These are phyloP conservation scores for Plasmodium blacklocki DNA, from an alignment of 169 alveolate genomes.

Conservation along the genomic window DNA sequence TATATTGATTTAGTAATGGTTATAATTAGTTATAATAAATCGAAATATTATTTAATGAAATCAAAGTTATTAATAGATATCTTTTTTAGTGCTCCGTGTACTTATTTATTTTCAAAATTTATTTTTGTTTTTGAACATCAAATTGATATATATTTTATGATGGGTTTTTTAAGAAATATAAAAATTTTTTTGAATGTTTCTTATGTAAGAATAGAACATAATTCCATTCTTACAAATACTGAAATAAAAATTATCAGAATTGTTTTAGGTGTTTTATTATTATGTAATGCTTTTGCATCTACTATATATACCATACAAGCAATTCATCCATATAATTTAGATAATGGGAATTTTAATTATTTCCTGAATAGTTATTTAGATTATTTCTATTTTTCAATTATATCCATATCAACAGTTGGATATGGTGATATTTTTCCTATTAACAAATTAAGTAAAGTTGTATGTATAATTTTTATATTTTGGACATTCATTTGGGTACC, in stretches of 20 bases:
- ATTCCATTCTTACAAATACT: conserved; percentile 49
- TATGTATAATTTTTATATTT: conserved; percentile 80
- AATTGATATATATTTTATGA: conserved; percentile 53
- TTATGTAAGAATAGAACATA: conserved; percentile 54
- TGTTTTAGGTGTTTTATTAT: conserved; percentile 54
- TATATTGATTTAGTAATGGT: conserved; percentile 61
- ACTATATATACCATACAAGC: conserved; percentile 68
- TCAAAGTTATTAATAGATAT: conserved; percentile 60
- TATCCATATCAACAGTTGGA: conserved; percentile 87
- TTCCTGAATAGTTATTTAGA: conserved; percentile 66
- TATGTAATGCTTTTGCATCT: conserved; percentile 74
- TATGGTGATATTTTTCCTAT: conserved; percentile 85
- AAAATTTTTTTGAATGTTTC: conserved; percentile 72
- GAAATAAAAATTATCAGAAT: conserved; percentile 70
- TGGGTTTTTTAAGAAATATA: conserved; percentile 58
- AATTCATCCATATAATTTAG: conserved; percentile 60
- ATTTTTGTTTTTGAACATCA: conserved; percentile 46
- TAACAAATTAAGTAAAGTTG: conserved; percentile 80
- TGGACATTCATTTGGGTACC: conserved; percentile 86
- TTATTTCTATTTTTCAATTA: conserved; percentile 83
- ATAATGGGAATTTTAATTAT: conserved; percentile 24
- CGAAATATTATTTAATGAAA: conserved; percentile 55
- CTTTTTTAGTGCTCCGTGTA: conserved; percentile 72
- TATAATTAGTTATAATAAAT: conserved; percentile 58
- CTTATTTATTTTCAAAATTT: conserved; percentile 53